Conservation (phyloP, 163 green algal species). For the Chlamydomonas reinhardtii region DNA sequence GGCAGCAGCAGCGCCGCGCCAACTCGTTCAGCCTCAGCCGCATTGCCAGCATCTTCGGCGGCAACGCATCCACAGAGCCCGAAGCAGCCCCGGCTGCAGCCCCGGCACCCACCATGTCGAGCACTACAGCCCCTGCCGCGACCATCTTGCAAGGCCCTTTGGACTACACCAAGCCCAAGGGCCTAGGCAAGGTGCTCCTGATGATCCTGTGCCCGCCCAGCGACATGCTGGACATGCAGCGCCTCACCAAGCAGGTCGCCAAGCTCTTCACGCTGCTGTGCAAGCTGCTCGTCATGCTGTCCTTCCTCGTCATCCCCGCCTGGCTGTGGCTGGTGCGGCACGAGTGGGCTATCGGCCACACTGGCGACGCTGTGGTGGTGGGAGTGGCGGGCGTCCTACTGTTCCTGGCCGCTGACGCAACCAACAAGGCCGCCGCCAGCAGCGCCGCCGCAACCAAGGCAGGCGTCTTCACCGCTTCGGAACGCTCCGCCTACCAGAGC, state of each 20-base stretch:
- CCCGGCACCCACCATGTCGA: not conserved
- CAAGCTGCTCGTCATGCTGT: not conserved
- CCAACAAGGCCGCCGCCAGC: not conserved
- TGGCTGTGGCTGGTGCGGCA: constrained; percentile 40
- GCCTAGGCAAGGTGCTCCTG: not conserved
- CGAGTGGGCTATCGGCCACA: not conserved
- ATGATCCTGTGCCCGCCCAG: constrained; percentile 19
- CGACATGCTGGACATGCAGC: constrained; percentile 22
- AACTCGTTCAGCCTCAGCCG: not conserved
- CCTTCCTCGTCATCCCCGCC: not conserved
- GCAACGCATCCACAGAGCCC: too few relatives aligned
- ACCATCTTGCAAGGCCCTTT: constrained; percentile 25
- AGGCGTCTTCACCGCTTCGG: constrained; percentile 10
- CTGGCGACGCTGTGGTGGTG: not conserved
- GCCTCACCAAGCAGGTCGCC: not conserved
- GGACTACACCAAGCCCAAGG: constrained; percentile 35
- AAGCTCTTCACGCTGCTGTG: not conserved
- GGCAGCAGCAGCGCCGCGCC: not conserved
- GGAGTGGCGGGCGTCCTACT: not conserved
- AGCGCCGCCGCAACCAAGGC: not conserved
- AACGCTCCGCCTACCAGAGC: constrained; percentile 7
- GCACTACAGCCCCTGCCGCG: not conserved
- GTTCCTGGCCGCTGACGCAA: not conserved
- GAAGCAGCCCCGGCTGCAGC: too few relatives aligned
- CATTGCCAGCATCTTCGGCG: not conserved